Evolutionary conservation across 345 rosid genomes (phyloP).

Genomic region (Garcia nutans): DNA sequence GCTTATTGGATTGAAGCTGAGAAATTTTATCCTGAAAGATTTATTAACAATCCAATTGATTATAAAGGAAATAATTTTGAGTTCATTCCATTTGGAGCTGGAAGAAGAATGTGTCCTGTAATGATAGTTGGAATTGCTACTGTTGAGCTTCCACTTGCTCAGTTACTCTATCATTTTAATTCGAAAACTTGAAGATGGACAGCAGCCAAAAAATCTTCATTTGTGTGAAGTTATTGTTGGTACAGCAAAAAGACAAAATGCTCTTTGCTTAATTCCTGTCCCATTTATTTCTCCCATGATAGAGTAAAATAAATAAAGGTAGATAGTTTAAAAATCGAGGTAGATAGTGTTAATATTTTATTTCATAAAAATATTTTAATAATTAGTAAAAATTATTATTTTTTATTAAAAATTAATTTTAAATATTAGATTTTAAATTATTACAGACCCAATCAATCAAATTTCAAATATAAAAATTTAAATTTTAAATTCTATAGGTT

Average conservation of each 20-base stretch:
- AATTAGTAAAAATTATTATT: too few species aligned
- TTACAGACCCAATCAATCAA: too few species aligned
- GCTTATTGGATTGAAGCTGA: slow-evolving; percentile 4
- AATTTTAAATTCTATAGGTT: too few species aligned
- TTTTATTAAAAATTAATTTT: too few species aligned
- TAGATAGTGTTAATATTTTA: too few species aligned
- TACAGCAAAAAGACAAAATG: background rate
- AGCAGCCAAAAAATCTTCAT: background rate
- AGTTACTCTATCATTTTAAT: background rate
- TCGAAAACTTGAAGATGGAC: background rate
- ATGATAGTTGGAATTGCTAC: background rate
- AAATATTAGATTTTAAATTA: too few species aligned
- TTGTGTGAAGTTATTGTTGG: background rate
- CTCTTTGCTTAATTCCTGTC: background rate
- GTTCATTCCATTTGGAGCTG: slow-evolving; percentile 2
- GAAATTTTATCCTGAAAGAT: slow-evolving; percentile 11
- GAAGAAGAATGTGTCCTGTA: background rate
- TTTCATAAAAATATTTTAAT: too few species aligned
- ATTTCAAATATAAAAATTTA: too few species aligned
- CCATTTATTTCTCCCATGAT: background rate
- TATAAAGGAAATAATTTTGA: slow-evolving; percentile 4
- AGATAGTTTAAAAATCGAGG: too few species aligned
- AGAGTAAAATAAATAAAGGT: too few species aligned
- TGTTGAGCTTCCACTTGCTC: background rate
- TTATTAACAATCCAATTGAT: background rate